Conservation (phyloP, 2,329 filamentous ascomycete genomes). For the Fusarium fujikuroi region DNA sequence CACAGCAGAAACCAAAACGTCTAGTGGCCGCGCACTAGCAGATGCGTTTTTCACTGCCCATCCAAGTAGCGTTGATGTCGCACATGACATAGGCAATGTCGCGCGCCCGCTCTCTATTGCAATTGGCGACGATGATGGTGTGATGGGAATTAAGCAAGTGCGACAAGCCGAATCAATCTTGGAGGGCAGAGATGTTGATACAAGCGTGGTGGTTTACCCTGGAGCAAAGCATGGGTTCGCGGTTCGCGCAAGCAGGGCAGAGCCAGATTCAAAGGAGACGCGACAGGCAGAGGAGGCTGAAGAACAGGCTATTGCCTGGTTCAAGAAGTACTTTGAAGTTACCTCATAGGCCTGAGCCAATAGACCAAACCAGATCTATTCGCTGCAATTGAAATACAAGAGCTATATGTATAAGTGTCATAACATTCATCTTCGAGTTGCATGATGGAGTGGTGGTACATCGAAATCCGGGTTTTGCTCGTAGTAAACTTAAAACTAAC, state of each 20-base stretch:
- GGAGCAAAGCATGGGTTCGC: neutral
- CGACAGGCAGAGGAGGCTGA: neutral
- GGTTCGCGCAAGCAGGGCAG: neutral
- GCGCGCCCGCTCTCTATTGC: neutral
- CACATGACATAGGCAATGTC: neutral
- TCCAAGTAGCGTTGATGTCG: neutral
- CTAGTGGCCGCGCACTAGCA: neutral
- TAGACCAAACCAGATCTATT: no score
- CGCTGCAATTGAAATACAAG: no score
- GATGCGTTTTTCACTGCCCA: neutral
- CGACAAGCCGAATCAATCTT: neutral
- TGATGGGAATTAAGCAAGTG: neutral
- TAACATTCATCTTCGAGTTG: no score
- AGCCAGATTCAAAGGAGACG: neutral
- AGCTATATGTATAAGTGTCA: no score
- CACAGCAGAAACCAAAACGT: neutral
- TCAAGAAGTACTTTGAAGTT: neutral
- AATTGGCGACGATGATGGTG: neutral
- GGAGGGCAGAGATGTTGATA: neutral
- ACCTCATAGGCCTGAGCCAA: no score
- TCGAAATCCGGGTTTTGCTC: no score
- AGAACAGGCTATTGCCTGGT: neutral
- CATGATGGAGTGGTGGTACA: no score
- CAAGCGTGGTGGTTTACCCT: neutral
- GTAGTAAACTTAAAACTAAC: no score